Conservation (phyloP, 306 rosid species). For the Medicago lupulina region DNA sequence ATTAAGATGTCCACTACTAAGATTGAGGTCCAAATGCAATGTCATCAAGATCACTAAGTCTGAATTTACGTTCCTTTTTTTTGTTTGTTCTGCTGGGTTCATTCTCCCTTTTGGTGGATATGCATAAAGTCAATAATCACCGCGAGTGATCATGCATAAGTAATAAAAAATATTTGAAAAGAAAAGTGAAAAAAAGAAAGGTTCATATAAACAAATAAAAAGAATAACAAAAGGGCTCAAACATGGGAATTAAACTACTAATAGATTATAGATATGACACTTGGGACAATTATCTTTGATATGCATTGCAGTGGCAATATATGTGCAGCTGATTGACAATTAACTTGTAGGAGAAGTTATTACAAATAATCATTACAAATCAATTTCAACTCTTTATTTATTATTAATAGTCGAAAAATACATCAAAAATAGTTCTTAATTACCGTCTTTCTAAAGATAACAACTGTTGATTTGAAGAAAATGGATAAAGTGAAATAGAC, state of each 20-base stretch:
- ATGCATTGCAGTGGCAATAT: neutral
- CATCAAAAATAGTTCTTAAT: neutral
- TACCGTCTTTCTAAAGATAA: neutral
- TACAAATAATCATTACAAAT: neutral
- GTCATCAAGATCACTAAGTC: conserved; percentile 18
- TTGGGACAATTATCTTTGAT: neutral
- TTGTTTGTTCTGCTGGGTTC: conserved; percentile 37
- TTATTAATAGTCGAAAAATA: neutral
- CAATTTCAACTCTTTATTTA: neutral
- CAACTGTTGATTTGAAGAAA: neutral
- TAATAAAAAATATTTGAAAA: neutral
- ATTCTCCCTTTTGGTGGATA: conserved; percentile 28
- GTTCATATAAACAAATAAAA: conserved; percentile 1
- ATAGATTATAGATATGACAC: neutral
- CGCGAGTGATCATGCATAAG: conserved; percentile 37
- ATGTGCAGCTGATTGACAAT: no score
- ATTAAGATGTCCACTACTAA: conserved; percentile 34
- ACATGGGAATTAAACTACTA: neutral
- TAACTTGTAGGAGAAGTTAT: neutral
- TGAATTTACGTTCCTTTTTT: conserved; percentile 19
- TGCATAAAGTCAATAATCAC: conserved; percentile 45
- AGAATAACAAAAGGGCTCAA: neutral
- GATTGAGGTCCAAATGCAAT: conserved; percentile 41
- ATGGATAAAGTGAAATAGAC: conserved; percentile 13
- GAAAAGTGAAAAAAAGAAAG: neutral